phyloP scores from a whole-genome alignment of 106 monocot species.

The Phalaenopsis equestris region DNA sequence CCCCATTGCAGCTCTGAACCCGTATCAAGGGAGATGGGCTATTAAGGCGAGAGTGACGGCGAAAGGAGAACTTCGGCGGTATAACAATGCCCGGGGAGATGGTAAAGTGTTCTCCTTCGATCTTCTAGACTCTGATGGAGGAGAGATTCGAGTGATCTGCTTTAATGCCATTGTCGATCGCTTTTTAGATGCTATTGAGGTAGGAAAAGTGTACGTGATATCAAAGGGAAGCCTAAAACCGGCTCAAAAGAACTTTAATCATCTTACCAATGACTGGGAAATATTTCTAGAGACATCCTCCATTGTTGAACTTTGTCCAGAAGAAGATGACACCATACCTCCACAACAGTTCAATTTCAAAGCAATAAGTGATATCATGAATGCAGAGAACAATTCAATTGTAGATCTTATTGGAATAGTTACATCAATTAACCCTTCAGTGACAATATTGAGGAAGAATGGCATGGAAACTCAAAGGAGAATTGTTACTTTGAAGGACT shows the following conservation, averaged over 20 bases:
- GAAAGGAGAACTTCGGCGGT: slow-evolving; percentile 73
- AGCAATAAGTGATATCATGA: slow-evolving; percentile 57
- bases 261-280: slow-evolving; percentile 88
- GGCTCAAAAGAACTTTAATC: slow-evolving; percentile 83
- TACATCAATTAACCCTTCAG: slow-evolving; percentile 51
- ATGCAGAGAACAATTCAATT: slow-evolving; percentile 72
- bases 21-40: slow-evolving; percentile 92
- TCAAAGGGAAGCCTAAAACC: slow-evolving; percentile 88
- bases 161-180: slow-evolving; percentile 82
- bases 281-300: slow-evolving; percentile 76
- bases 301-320: slow-evolving; percentile 57
- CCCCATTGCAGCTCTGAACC: slow-evolving; percentile 81
- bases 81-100: slow-evolving; percentile 87
- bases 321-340: slow-evolving; percentile 77
- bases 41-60: slow-evolving; percentile 87
- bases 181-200: slow-evolving; percentile 68
- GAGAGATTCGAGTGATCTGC: slow-evolving; percentile 87
- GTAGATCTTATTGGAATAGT: slow-evolving; percentile 81
- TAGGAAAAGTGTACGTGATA: slow-evolving; percentile 79
- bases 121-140: slow-evolving; percentile 93
- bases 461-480: slow-evolving; percentile 94
- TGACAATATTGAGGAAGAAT: slow-evolving; percentile 85
- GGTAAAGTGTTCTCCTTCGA: slow-evolving; percentile 99
- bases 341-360: slow-evolving; percentile 79
- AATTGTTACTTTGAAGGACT: slow-evolving; percentile 68